phyloP scores from a whole-genome alignment of 2,329 filamentous ascomycete species.

The Diplocarpon rosae region DNA sequence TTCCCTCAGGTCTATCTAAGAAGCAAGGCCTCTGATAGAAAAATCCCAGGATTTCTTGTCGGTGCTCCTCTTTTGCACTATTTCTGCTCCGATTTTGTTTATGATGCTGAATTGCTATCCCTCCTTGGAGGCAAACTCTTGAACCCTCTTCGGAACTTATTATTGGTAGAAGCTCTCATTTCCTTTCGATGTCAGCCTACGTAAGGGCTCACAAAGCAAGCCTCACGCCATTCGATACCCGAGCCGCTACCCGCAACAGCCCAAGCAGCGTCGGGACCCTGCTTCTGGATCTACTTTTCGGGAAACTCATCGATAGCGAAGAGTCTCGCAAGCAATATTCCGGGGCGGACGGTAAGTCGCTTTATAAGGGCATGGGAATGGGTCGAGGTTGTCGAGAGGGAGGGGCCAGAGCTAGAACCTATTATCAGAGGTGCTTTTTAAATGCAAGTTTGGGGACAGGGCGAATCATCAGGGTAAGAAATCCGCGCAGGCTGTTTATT shows the following conservation, averaged over 20 bases:
- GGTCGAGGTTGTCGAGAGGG: slow-evolving; percentile 17
- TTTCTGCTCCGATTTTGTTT: too few species aligned
- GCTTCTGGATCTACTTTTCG: slow-evolving; percentile 22
- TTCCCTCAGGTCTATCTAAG: too few species aligned
- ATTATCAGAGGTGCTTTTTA: slow-evolving; percentile 17
- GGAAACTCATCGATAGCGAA: slow-evolving; percentile 17
- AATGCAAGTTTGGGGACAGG: slow-evolving; percentile 15
- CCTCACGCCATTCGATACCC: not conserved
- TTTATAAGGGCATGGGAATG: slow-evolving; percentile 15
- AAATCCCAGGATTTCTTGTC: too few species aligned
- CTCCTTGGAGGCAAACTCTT: too few species aligned
- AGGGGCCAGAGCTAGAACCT: slow-evolving; percentile 14
- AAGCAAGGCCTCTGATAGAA: too few species aligned
- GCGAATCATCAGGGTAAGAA: slow-evolving; percentile 15
- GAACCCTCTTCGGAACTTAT: too few species aligned
- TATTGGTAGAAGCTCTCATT: too few species aligned
- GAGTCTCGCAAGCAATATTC: slow-evolving; percentile 9
- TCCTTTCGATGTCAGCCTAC: too few species aligned
- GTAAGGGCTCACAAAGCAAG: too few species aligned
- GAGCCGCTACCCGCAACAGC: slow-evolving; percentile 7
- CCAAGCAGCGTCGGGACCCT: slow-evolving; percentile 15
- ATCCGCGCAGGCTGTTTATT: slow-evolving; percentile 20
- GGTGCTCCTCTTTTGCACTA: too few species aligned
- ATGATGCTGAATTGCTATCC: too few species aligned
- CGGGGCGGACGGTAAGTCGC: slow-evolving; percentile 10